Base-by-base conservation (phyloP, 768 basidiomycete species). In the Sutorius australiensis region DNA sequence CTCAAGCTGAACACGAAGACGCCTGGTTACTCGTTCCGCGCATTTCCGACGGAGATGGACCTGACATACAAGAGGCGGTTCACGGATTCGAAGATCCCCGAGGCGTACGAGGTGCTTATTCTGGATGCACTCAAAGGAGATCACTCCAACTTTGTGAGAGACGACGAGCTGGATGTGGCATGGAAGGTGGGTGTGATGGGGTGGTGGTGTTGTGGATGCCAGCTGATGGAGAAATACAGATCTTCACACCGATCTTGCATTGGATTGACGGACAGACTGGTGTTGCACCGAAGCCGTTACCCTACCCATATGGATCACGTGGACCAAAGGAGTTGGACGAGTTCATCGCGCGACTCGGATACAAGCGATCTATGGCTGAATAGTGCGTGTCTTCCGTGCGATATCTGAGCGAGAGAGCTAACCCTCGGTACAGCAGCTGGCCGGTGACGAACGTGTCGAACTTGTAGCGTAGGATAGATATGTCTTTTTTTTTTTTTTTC, bases 71-170 rank as follows among this genome's bases (percentile, higher is more conserved):
- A 95, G 82, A 80, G 88, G 51, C 85, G 97, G 41, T 99, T 98
- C 77, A 74, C 83, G 37, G 94, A 97, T 55, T 71, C 83, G 45
- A 86, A 87, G 71, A 98, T 99, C 57, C 97, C 97, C 30, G 95
- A 97, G 75, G 95, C 94, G 31, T 95, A 97, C 69, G 92, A 98
- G 74, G 87, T 88, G 10, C 84, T 99, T 54, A 95, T 99, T 66
- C 78, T 98, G 53, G 95, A 99, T 66, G 92, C 92, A 13, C 80
- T 99, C 71, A 90, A 87, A 68, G 95, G 95, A n/a, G 95, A 99
- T 66, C 95, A 98, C 73, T 95, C 93, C 27, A 99, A 99, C 77
- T 99, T 99, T 76, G 95, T 99, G 53, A 85, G 95, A 56, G 82
- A 98, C 69, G 95, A 99, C 71, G 95, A 99, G 72, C 78, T 99